These are phyloP conservation scores for Fagopyrum homotropicum DNA, from an alignment of 148 eudicot genomes.

Conservation along the genomic window DNA sequence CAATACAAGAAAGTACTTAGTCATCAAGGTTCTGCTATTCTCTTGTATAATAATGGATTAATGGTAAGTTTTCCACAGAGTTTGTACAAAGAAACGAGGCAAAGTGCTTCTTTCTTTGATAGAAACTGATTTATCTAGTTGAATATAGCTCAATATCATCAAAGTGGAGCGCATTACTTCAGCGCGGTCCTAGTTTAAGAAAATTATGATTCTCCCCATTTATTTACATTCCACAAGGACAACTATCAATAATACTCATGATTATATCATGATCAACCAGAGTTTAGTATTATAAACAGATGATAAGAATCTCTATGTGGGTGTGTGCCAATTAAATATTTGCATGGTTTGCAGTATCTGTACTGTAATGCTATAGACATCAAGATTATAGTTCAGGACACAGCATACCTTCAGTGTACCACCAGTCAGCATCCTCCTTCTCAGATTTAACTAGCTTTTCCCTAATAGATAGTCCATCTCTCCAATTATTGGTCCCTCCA, in stretches of 20 bases:
- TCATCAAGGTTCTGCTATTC: not conserved
- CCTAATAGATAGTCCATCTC: slow-evolving; percentile 65
- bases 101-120: not conserved
- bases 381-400: slow-evolving; percentile 3
- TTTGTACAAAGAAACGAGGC: no score
- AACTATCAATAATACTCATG: no score
- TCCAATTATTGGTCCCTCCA: slow-evolving; percentile 87
- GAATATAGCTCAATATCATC: not conserved
- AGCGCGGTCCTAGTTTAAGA: no score
- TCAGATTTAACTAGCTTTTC: slow-evolving; percentile 56
- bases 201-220: no score
- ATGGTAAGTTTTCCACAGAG: not conserved
- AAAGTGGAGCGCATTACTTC: no score
- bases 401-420: slow-evolving; percentile 73
- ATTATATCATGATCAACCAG: no score
- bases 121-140: not conserved
- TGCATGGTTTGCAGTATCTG: not conserved
- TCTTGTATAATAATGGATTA: no score
- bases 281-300: not conserved
- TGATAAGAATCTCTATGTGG: not conserved
- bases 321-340: not conserved
- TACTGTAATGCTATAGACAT: not conserved
- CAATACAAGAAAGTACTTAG: not conserved
- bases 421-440: slow-evolving; percentile 61
- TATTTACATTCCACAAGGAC: no score